Evolutionary conservation across 148 eudicot genomes (phyloP).

Genomic region (Diospyros lotus): DNA sequence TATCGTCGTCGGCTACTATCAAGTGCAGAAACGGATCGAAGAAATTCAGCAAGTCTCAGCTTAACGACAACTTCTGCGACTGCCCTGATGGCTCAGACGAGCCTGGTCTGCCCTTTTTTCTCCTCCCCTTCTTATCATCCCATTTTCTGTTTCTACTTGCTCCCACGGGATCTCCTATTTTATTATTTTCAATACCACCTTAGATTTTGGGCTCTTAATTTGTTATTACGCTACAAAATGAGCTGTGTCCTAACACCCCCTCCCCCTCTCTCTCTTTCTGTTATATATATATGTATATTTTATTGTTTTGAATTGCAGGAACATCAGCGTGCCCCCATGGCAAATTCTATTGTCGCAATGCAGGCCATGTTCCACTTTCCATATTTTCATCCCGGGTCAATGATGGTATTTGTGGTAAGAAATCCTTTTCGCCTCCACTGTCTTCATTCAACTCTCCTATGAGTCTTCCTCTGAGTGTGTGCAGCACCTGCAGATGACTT

Average conservation of each 20-base stretch:
- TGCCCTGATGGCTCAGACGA: slow-evolving; percentile 90
- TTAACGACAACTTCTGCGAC: slow-evolving; percentile 92
- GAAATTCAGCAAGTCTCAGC: slow-evolving; percentile 51
- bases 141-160: not conserved
- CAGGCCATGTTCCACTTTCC: slow-evolving; percentile 66
- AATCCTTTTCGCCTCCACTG: slow-evolving; percentile 3
- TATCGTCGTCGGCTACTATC: slow-evolving; percentile 32
- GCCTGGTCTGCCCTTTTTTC: slow-evolving; percentile 46
- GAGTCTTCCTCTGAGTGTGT: not conserved
- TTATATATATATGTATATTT: not conserved
- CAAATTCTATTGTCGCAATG: slow-evolving; percentile 74
- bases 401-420: slow-evolving; percentile 97
- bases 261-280: too few relatives aligned
- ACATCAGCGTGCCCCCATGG: slow-evolving; percentile 97
- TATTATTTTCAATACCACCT: too few relatives aligned
- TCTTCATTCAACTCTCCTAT: slow-evolving; percentile 2
- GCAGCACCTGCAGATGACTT: not conserved
- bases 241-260: not conserved
- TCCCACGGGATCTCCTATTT: not conserved
- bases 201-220: too few relatives aligned
- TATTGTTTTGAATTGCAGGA: slow-evolving; percentile 48
- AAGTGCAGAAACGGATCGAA: slow-evolving; percentile 91
- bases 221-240: not conserved
- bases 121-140: not conserved
- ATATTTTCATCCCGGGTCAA: slow-evolving; percentile 85